Evolutionary conservation across 306 rosid genomes (phyloP), one percentile per base, ranked within the genome.

Genomic region (Prunus padus): DNA sequence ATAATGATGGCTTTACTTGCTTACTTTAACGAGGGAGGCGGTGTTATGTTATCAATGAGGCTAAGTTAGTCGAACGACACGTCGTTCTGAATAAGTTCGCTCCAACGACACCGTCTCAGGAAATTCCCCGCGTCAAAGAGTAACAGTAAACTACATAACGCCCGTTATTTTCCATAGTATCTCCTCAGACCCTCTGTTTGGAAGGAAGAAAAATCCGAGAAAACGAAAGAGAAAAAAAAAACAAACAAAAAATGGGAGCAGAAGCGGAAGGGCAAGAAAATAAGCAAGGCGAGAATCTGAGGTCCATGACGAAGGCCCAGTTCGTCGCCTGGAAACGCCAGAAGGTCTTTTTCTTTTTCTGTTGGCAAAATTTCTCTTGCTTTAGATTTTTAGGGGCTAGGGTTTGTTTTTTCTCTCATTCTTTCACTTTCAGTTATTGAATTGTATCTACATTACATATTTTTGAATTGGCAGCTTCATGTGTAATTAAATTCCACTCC

Each of bases 281-380:
- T 26, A 79, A 33, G 77, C 62, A 71, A 56, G 59, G 65, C 67
- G 77, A 85, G 73, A 78, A 52, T 9, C 82, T 89, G 0, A 82
- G 63, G 11, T 76, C 85, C 3, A 65, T 81, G 52, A 77, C 86
- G 18, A 75, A 46, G 76, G 78, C 85, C 16, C 97, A 95, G 71
- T 92, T 92, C 79, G 90, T 92, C 67, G 82, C 89, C 10, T 93
- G 97, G 98, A 95, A 95, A 83, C 88, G 84, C 77, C 93, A 86
- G 23, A 92, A 92, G 93, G 98, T 95, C 64, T 20, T 11, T 37
- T 40, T 63, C 57, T 49, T 68, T 79, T 69, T 55, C 45, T 16
- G 23, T n/a, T 45, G 25, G 68, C n/a, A 15, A 10, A 3, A 42
- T 78, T 22, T 26, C 40, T 63, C 46, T 6, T 37, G 5, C 11